A percentile compares a stretch with the other conserved stretches of the same genome.
These are phyloP conservation scores for Orbilia javanica DNA, from an alignment of 2,329 filamentous ascomycete genomes.

Conservation along the genomic window DNA sequence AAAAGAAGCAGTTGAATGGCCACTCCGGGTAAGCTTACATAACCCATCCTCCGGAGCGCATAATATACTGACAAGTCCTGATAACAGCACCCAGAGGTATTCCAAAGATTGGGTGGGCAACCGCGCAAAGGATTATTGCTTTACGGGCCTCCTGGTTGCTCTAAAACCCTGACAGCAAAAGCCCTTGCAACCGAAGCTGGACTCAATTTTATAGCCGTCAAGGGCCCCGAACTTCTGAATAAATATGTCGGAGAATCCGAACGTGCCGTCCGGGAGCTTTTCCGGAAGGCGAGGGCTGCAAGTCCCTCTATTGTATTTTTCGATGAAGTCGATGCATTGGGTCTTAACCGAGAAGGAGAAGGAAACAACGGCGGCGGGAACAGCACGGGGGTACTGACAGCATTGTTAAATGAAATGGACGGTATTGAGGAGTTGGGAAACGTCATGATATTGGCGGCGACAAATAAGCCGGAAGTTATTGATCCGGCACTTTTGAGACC, in stretches of 20 bases:
- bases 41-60: neutral
- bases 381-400: constrained; percentile 71
- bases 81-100: constrained; percentile 61
- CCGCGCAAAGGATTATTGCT: constrained; percentile 75
- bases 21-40: constrained; percentile 58
- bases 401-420: constrained; percentile 77
- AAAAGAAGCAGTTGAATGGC: constrained; percentile 62
- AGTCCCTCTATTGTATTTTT: constrained; percentile 78
- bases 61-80: neutral
- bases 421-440: constrained; percentile 75
- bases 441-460: constrained; percentile 76
- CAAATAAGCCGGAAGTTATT: constrained; percentile 75
- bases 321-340: constrained; percentile 77
- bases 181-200: constrained; percentile 76
- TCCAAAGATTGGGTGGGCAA: constrained; percentile 63
- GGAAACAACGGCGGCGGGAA: constrained; percentile 63
- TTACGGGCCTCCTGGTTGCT: constrained; percentile 77
- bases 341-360: constrained; percentile 68
- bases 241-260: constrained; percentile 80
- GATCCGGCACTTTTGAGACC: constrained; percentile 75
- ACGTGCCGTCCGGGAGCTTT: constrained; percentile 75
- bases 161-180: constrained; percentile 77
- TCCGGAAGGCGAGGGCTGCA: constrained; percentile 74
- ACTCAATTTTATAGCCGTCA: constrained; percentile 77
- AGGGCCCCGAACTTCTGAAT: constrained; percentile 76